Conservation (phyloP, 805 yeast species). For the Candida gorgasii region DNA sequence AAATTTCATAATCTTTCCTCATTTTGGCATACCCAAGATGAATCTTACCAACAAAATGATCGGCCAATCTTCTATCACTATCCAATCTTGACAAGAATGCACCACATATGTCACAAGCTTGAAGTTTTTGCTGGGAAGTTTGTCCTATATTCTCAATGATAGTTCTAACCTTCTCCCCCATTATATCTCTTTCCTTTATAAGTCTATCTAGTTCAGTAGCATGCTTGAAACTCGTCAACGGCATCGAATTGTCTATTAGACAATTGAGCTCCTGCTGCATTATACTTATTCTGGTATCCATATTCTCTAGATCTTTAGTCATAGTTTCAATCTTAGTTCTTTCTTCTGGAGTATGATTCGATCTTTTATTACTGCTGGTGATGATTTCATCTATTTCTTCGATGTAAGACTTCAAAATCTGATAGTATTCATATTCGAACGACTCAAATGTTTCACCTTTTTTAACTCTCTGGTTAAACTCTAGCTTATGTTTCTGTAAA, state of each 20-base stretch:
- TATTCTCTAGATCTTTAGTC: conserved; percentile 56
- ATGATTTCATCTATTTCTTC: conserved; percentile 60
- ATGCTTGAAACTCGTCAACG: conserved; percentile 52
- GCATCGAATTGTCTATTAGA: conserved; percentile 50
- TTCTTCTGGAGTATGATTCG: conserved; percentile 78
- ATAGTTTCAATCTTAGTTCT: conserved; percentile 55
- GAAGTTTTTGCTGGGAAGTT: conserved; percentile 85
- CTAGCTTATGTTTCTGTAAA: conserved; percentile 67
- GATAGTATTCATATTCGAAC: conserved; percentile 50
- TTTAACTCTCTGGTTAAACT: conserved; percentile 56
- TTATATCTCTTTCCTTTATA: conserved; percentile 48
- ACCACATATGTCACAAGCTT: conserved; percentile 88
- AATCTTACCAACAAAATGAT: conserved; percentile 84
- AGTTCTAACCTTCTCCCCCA: conserved; percentile 57
- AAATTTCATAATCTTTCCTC: conserved; percentile 53
- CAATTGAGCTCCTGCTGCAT: conserved; percentile 65
- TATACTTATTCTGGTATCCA: conserved; percentile 65
- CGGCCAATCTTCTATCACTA: conserved; percentile 84
- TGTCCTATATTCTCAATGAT: conserved; percentile 76
- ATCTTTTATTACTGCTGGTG: conserved; percentile 57
- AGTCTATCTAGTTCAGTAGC: conserved; percentile 46
- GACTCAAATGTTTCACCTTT: conserved; percentile 48
- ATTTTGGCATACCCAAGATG: conserved; percentile 81
- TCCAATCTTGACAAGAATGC: conserved; percentile 84
- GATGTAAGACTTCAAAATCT: conserved; percentile 55